Percentiles rank a stretch among this genome's conserved stretches.
Evolutionary conservation across 2,329 filamentous ascomycete genomes (phyloP).

Genomic region (Sphaceloma murrayae): DNA sequence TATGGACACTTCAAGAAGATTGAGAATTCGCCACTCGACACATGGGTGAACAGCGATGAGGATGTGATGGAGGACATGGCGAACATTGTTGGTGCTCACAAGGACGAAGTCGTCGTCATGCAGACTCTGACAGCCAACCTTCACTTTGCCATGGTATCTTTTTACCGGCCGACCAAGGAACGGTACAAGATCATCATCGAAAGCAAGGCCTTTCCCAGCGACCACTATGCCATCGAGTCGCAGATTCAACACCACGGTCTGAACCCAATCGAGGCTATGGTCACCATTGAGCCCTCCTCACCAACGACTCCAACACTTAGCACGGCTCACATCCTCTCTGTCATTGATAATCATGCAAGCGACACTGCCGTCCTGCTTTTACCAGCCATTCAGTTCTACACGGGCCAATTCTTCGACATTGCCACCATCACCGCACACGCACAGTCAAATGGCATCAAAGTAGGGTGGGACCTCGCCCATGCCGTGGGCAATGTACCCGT

Average conservation of each 20-base stretch:
- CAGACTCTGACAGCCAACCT: slow-evolving; percentile 75
- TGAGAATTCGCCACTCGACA: slow-evolving; percentile 55
- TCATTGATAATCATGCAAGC: slow-evolving; percentile 65
- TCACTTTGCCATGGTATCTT: slow-evolving; percentile 73
- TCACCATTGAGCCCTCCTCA: slow-evolving; percentile 59
- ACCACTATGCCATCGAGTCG: slow-evolving; percentile 76
- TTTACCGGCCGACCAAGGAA: slow-evolving; percentile 60
- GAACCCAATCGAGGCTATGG: slow-evolving; percentile 57
- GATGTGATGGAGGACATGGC: slow-evolving; percentile 60
- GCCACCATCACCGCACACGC: slow-evolving; percentile 68
- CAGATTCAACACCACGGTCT: slow-evolving; percentile 65
- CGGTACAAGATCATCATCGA: slow-evolving; percentile 78
- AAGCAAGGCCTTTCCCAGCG: slow-evolving; percentile 81
- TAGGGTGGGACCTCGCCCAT: slow-evolving; percentile 85
- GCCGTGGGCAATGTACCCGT: slow-evolving; percentile 76
- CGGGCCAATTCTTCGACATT: slow-evolving; percentile 81
- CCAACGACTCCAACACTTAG: slow-evolving; percentile 46
- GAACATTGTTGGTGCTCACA: slow-evolving; percentile 62
- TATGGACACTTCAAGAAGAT: slow-evolving; percentile 70
- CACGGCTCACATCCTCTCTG: slow-evolving; percentile 60
- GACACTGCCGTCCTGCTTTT: slow-evolving; percentile 68
- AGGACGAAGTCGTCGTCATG: slow-evolving; percentile 76
- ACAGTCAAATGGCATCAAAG: slow-evolving; percentile 56
- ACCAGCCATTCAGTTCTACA: slow-evolving; percentile 86
- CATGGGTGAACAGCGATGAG: slow-evolving; percentile 73